A percentile compares a stretch with the other conserved stretches of the same genome.
Conservation (phyloP, 768 basidiomycete species). For the Amanita jacksonii region DNA sequence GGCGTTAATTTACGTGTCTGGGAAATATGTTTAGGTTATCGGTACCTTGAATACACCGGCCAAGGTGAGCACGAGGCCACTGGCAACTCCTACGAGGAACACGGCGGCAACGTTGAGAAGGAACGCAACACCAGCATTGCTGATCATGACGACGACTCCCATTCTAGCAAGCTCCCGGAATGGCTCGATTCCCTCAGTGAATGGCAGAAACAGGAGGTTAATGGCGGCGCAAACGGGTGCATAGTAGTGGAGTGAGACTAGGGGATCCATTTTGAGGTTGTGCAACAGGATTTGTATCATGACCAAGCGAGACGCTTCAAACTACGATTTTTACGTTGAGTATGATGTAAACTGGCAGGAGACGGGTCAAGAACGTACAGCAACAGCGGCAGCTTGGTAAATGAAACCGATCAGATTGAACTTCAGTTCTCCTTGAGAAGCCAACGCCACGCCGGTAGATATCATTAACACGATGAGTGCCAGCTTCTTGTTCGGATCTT, state of each 20-base stretch:
- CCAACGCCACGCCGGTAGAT: conserved; percentile 80
- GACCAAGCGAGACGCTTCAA: conserved; percentile 89
- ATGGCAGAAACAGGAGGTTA: conserved; percentile 78
- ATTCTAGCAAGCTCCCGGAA: conserved; percentile 62
- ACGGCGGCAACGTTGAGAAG: conserved; percentile 88
- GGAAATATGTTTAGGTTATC: too few relatives aligned
- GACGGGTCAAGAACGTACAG: conserved; percentile 36
- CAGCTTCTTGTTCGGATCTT: conserved; percentile 78
- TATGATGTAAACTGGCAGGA: not conserved
- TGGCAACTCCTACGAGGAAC: conserved; percentile 83
- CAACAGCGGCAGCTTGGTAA: conserved; percentile 80
- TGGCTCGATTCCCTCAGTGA: conserved; percentile 87
- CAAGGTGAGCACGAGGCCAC: conserved; percentile 82
- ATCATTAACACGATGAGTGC: conserved; percentile 85
- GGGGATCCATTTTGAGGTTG: conserved; percentile 95
- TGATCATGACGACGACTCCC: conserved; percentile 62
- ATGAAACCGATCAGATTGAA: conserved; percentile 87
- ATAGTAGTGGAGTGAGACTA: conserved; percentile 93
- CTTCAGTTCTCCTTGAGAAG: conserved; percentile 79
- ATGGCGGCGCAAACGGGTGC: conserved; percentile 91
- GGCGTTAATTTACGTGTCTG: too few relatives aligned
- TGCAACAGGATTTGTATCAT: conserved; percentile 95
- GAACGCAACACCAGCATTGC: conserved; percentile 85
- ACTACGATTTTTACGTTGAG: conserved; percentile 32
- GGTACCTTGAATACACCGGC: conserved; percentile 90